Conservation (phyloP, 1,284 basidiomycete genomes). For the Cronartium quercuum region DNA sequence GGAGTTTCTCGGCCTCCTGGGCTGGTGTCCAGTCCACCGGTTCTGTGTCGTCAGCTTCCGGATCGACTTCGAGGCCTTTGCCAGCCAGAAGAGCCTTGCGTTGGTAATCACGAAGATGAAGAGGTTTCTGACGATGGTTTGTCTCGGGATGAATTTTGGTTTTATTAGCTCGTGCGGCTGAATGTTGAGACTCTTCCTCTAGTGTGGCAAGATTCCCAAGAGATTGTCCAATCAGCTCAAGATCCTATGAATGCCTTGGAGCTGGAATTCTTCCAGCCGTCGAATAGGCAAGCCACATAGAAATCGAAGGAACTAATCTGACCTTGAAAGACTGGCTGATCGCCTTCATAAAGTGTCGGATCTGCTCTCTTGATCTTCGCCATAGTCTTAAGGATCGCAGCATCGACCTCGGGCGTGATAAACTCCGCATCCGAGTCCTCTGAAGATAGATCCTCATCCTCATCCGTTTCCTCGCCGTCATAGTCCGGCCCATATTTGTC, state of each 20-base stretch:
- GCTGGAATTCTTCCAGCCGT: no score
- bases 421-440: constrained; percentile 96
- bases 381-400: constrained; percentile 85
- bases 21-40: constrained; percentile 58
- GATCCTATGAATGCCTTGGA: no score
- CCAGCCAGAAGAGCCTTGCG: constrained; percentile 50
- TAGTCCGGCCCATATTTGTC: constrained; percentile 74
- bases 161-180: constrained; percentile 45
- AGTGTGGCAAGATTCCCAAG: constrained; percentile 24
- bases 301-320: constrained; percentile 41
- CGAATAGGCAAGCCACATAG: no score
- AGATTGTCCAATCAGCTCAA: constrained; percentile 5
- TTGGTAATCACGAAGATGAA: constrained; percentile 53
- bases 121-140: constrained; percentile 47
- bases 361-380: constrained; percentile 78
- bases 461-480: constrained; percentile 46
- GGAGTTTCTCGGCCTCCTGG: constrained; percentile 69
- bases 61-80: constrained; percentile 39
- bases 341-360: constrained; percentile 70
- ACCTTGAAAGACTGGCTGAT: constrained; percentile 70
- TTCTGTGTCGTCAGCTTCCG: constrained; percentile 34
- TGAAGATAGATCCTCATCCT: constrained; percentile 58
- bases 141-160: constrained; percentile 52
- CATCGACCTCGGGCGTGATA: constrained; percentile 87
- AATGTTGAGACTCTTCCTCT: constrained; percentile 48